Evolutionary conservation across 2,329 filamentous ascomycete genomes (phyloP), one percentile per base, ranked within the genome.

Genomic region (Cercospora citrullina): DNA sequence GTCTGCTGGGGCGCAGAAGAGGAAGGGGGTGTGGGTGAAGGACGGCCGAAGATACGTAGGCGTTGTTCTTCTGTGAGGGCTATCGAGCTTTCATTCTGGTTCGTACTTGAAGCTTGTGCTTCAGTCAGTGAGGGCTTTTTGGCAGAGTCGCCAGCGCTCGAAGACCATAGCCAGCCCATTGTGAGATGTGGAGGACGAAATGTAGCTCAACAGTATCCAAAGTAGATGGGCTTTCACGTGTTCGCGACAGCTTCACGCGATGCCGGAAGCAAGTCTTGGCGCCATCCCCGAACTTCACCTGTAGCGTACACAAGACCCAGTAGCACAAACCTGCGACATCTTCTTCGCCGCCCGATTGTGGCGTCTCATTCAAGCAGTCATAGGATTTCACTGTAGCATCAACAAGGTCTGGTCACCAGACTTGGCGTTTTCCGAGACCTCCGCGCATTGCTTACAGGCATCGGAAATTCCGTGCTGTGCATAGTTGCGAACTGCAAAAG

Each of bases 101-200:
- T 53, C 9, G 18, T 12, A 4, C 12, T 28, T 0, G 53, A 1
- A 8, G 39, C 14, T n/a, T 42, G 16, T 23, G 28, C n/a, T 23
- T 67, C 33, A 14, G 60, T 30, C 8, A 30, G 2, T 55, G 55
- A 28, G 2, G 21, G 26, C 30, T 58, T 21, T 10, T 60, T 61
- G 28, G 57, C 28, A 45, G 67, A 26, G 21, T 60, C 55, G 60
- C 64, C 42, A 23, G 68, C 53, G 16, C 68, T 68, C 8, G 72
- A 75, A 14, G 72, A 68, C 72, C 74, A 75, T 53, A 72, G 67
- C 74, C 74, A 76, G 23, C 73, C 73, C 74, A 76, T 76, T n/a
- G 26, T 71, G 48, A 42, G 28, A 14, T 48, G 14, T 18, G 23
- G 16, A 10, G 39, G 21, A 31, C n/a, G 30, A 58, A 26, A 58